Conservation (phyloP, 108 stramenopile genomes). For the Discostella pseudostelligera region DNA sequence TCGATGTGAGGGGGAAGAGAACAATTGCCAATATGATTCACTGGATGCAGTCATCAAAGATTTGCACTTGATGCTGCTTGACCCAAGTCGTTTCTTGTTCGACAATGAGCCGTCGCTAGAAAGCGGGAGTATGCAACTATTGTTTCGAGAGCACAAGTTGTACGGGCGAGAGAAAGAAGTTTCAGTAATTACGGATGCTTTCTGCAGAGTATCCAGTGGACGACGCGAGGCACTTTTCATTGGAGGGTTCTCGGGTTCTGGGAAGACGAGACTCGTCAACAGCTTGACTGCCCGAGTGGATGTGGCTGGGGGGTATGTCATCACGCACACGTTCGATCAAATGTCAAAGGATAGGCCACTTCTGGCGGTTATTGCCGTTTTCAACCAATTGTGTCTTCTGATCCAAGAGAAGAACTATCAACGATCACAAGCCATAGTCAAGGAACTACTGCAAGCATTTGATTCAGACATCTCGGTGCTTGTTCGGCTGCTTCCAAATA, state of each 20-base stretch:
- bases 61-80: slow-evolving; percentile 27
- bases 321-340: slow-evolving; percentile 39
- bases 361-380: slow-evolving; percentile 24
- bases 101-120: background rate
- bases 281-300: slow-evolving; percentile 12
- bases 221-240: slow-evolving; percentile 39
- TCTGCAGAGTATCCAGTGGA: slow-evolving; percentile 28
- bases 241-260: slow-evolving; percentile 31
- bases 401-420: slow-evolving; percentile 8
- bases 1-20: slow-evolving; percentile 14
- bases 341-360: slow-evolving; percentile 33
- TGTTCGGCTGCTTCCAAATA: slow-evolving; percentile 28
- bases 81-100: slow-evolving; percentile 37
- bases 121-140: slow-evolving; percentile 3
- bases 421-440: slow-evolving; percentile 4
- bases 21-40: slow-evolving; percentile 18
- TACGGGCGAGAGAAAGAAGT: slow-evolving; percentile 35
- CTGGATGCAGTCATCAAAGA: slow-evolving; percentile 24
- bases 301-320: slow-evolving; percentile 8
- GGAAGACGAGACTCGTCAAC: slow-evolving; percentile 6
- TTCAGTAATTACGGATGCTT: slow-evolving; percentile 24
- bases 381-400: slow-evolving; percentile 33
- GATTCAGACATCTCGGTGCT: slow-evolving; percentile 27
- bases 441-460: slow-evolving; percentile 28
- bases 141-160: slow-evolving; percentile 16